Evolutionary conservation across 2,329 filamentous ascomycete species (phyloP), one percentile per base, ranked within the genome.

Genomic region (Ilyonectria sp.): DNA sequence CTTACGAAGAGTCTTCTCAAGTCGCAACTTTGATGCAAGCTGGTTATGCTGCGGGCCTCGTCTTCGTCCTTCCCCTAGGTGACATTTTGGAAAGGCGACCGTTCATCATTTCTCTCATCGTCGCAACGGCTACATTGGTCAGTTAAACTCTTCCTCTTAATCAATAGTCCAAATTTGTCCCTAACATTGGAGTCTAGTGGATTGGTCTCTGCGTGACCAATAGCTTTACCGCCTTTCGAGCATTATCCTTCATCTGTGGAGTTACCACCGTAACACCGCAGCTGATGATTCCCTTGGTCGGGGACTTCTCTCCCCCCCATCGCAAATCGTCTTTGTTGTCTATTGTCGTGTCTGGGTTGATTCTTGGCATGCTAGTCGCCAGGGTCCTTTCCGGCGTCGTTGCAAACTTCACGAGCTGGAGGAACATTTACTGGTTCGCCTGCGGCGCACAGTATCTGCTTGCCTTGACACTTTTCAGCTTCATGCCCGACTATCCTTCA

Each of bases 211-310:
- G 92, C 69, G 76, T 94, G 1, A 95, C 93, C 0, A 82, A 82
- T 2, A 86, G 86, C 2, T 92, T 94, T 71, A 76, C 81, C 0
- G 85, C 86, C 7, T 95, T 96, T 79, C 85, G 89, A 0, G 90
- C 86, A 1, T 83, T 95, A 19, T 93, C 91, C 6, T 95, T 93
- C 80, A 81, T 95, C 60, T 90, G 89, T 11, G 90, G 91, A n/a
- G 81, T 92, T n/a, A 91, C 92, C 2, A 96, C 93, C 0, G 93
- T 95, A 2, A 95, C 93, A 3, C 93, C 93, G 13, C 90, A 92
- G 79, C 82, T 92, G 61, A 94, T 96, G 92, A 89, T 96, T 17
- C 93, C 93, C 0, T 84, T 96, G 0, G 92, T 95, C 0, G 92
- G 93, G 2, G 93, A 95, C 74, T 89, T 95, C 19, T 93, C 93